A percentile compares a stretch with the other conserved stretches of the same genome.
These are phyloP conservation scores for Lophium mytilinum DNA, from an alignment of 495 filamentous ascomycete genomes.

Conservation along the genomic window DNA sequence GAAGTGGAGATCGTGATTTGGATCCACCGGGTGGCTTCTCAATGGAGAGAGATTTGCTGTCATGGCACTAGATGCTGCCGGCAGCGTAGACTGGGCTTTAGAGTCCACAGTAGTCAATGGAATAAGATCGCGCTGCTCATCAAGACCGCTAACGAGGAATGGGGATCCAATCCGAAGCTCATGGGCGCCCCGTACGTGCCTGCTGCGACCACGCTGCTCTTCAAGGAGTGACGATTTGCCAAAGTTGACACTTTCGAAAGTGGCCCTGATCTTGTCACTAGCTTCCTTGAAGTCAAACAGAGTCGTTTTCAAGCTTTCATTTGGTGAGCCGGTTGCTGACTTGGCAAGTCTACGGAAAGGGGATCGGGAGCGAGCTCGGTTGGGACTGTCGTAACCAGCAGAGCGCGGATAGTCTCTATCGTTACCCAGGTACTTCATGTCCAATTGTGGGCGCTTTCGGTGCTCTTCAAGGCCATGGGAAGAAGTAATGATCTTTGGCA, in stretches of 20 bases:
- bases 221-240: slow-evolving; percentile 2
- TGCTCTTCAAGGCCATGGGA: slow-evolving; percentile 2
- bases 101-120: slow-evolving; percentile 7
- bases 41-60: slow-evolving; percentile 13
- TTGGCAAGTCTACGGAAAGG: slow-evolving; percentile 4
- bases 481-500: slow-evolving; percentile 5
- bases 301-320: not conserved
- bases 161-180: slow-evolving; percentile 21
- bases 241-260: not conserved
- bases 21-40: slow-evolving; percentile 16
- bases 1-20: slow-evolving; percentile 9
- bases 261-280: slow-evolving; percentile 6
- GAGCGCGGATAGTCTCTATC: not conserved
- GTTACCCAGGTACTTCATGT: not conserved
- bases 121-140: slow-evolving; percentile 14
- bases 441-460: not conserved
- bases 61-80: not conserved
- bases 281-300: slow-evolving; percentile 11
- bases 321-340: slow-evolving; percentile 10
- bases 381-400: not conserved
- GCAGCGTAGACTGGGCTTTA: not conserved
- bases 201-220: not conserved
- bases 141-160: slow-evolving; percentile 9
- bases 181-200: not conserved
- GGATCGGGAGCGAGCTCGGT: slow-evolving; percentile 1